Percentiles rank a stretch among this genome's conserved stretches.
These are phyloP conservation scores for Capsicum pubescens DNA, from an alignment of 257 asterid species.

Conservation along the genomic window DNA sequence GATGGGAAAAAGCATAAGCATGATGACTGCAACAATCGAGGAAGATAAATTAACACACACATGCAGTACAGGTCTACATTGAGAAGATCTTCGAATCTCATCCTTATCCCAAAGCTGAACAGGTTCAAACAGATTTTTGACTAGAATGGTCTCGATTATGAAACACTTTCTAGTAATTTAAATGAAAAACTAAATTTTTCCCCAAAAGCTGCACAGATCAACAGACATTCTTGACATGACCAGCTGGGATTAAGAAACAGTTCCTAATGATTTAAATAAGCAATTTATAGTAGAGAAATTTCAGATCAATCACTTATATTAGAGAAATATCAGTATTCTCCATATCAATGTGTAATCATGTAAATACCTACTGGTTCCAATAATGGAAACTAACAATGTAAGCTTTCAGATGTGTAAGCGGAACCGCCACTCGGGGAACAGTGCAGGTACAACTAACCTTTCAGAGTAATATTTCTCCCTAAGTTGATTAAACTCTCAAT, in stretches of 20 bases:
- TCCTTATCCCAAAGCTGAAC: slow-evolving; percentile 17
- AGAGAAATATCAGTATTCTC: neutral
- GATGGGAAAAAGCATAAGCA: neutral
- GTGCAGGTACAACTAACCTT: neutral
- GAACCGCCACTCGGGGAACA: neutral
- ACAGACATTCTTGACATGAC: neutral
- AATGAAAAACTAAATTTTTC: neutral
- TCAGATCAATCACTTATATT: neutral
- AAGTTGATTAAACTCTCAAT: neutral
- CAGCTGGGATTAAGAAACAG: neutral
- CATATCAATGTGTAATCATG: neutral
- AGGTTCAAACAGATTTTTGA: neutral
- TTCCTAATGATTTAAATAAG: neutral
- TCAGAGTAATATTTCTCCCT: neutral
- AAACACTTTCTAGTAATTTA: neutral
- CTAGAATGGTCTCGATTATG: neutral
- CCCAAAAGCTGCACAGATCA: slow-evolving; percentile 2
- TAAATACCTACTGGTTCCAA: neutral
- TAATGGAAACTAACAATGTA: neutral
- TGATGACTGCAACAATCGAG: neutral
- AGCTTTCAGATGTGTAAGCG: neutral
- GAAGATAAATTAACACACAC: neutral
- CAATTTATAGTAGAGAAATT: neutral
- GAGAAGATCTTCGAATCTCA: slow-evolving; percentile 7
- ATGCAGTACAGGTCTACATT: neutral